Base-by-base conservation (phyloP, 305 asterid species). In the Fraxinus floribunda region DNA sequence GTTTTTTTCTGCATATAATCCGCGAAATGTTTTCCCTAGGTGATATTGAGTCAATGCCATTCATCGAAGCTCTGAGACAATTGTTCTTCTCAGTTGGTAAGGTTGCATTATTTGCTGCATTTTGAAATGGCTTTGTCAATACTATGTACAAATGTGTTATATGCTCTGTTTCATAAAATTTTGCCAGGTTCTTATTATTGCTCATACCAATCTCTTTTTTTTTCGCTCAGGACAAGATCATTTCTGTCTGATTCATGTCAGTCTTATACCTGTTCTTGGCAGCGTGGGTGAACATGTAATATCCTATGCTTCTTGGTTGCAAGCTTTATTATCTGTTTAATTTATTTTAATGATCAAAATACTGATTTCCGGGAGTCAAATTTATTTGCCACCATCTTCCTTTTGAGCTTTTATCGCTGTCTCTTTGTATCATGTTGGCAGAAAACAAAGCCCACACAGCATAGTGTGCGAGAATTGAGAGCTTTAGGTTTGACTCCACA, bases 381-480 rank as follows among this genome's bases (percentile, higher is more conserved):
- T 64, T 83, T 78, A 79, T 64, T 15, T 60, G 36, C 72, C 70
- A 64, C n/a, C 24, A 7, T 16, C 39, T 66, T 38, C 26, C 36
- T 46, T 13, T 75, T 18, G 34, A 71, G 52, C 41, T 52, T 39
- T 35, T 52, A 83, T 73, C 49, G 66, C 46, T 71, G 35, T 79
- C 76, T 79, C 77, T 80, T 55, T 34, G 80, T 79, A 77, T 74
- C 38, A 68, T 76, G 22, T 78, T 36, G 87, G 88, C 90, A 95
- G 99, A 95, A 95, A 95, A 95, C 99, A n/a, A 95, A 95, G 90
- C 98, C 98, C 77, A 95, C 99, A 18, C 98, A 95, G 84, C 99
- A 95, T 75, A 94, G 99, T 81, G 98, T 95, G 80, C 93, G 99
- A 77, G 98, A 94, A 86, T 70, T 95, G 87, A 88, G 99, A 88